Conservation (phyloP, 2,329 filamentous ascomycete species). For the Nothophaeocryptopus gaeumannii region DNA sequence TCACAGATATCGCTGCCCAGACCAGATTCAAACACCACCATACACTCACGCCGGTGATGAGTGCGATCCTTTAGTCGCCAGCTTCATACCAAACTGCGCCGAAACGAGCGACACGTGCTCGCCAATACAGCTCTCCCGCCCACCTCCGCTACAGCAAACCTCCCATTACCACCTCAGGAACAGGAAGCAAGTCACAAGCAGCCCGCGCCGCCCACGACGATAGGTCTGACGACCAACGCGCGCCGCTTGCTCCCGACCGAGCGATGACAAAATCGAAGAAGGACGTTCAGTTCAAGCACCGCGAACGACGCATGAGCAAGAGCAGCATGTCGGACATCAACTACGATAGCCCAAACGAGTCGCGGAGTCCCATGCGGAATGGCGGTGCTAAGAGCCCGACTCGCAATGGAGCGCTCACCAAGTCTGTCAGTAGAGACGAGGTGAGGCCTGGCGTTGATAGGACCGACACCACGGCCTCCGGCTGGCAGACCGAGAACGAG, state of each 20-base stretch:
- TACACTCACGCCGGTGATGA: too few species aligned
- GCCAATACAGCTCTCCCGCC: slow-evolving; percentile 8
- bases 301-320: slow-evolving; percentile 53
- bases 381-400: slow-evolving; percentile 49
- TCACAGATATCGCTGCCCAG: too few species aligned
- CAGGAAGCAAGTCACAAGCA: neutral
- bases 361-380: slow-evolving; percentile 39
- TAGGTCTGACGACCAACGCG: neutral
- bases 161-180: slow-evolving; percentile 1
- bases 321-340: slow-evolving; percentile 59
- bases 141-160: slow-evolving; percentile 5
- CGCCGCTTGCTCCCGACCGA: neutral
- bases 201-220: neutral
- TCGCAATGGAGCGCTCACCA: slow-evolving; percentile 39
- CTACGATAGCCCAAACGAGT: slow-evolving; percentile 29
- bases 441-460: slow-evolving; percentile 23
- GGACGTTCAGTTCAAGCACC: slow-evolving; percentile 61
- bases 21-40: too few species aligned
- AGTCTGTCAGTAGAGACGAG: slow-evolving; percentile 20
- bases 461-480: slow-evolving; percentile 30
- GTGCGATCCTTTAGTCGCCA: too few species aligned
- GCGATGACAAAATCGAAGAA: slow-evolving; percentile 54
- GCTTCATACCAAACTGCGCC: neutral
- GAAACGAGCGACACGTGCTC: slow-evolving; percentile 8
- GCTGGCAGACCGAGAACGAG: slow-evolving; percentile 37